Evolutionary conservation across 257 asterid genomes (phyloP), one percentile per base, ranked within the genome.

Genomic region (Nicotiana paniculata): DNA sequence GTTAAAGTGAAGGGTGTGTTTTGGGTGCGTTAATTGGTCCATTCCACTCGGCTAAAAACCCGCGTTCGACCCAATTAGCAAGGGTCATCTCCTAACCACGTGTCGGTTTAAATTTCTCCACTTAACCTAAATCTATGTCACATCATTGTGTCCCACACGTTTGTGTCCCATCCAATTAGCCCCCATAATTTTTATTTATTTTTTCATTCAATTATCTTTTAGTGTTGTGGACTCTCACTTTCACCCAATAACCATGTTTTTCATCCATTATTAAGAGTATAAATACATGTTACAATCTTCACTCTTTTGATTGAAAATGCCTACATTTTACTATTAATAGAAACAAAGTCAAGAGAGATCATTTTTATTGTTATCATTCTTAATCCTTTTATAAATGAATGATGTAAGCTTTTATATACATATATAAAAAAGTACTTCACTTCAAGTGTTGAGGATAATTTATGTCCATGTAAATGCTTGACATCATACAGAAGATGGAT

Each of bases 131-230:
- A 85, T 85, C 86, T 61, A 30, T 48, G 90, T 91, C 92, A 79
- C 89, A 86, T 93, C 94, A 63, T 53, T 21, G 4, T 84, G 91
- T 80, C 92, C 93, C 92, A 94, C 97, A 85, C 97, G 96, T 87
- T 88, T 89, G 74, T 64, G 76, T 74, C 80, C 81, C 83, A 54
- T 33, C 48, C 78, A 39, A 53, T 58, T 59, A 72, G 17, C 77
- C 86, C 68, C 4, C n/a, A 28, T 55, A 58, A 1, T 46, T 17
- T 15, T 62, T 35, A n/a, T 61, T 15, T 33, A 28, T 4, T 69
- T 8, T 7, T 66, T 5, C 78, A 43, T 81, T 24, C 67, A 24
- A 28, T 39, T 76, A 69, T 24, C 13, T 65, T 51, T 26, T 37
- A 4, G 1, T 24, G 28, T 70, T 48, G 64, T 58, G 58, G 79